Percentiles rank a stretch among this genome's conserved stretches.
Conservation (phyloP, 768 basidiomycete genomes). For the Mycena haematopus region DNA sequence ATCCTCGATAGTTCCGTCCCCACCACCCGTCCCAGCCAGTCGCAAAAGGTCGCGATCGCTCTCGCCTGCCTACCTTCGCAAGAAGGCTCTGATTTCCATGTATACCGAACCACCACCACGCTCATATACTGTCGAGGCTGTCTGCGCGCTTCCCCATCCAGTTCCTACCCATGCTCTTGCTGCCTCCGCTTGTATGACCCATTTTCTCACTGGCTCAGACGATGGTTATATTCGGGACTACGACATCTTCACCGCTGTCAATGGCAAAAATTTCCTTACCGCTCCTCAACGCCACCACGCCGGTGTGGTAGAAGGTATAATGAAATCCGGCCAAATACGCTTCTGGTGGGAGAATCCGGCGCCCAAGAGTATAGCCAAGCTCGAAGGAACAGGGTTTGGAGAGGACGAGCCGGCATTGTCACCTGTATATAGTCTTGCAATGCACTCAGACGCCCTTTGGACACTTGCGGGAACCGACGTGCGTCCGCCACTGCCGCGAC, state of each 20-base stretch:
- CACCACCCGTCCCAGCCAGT: conserved; percentile 40
- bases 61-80: conserved; percentile 64
- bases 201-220: conserved; percentile 89
- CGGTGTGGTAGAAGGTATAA: conserved; percentile 89
- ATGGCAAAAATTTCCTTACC: conserved; percentile 85
- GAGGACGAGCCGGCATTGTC: conserved; percentile 61
- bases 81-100: conserved; percentile 44
- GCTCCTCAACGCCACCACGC: conserved; percentile 90
- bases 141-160: conserved; percentile 91
- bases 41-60: conserved; percentile 49
- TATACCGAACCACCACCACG: conserved; percentile 47
- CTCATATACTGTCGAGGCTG: conserved; percentile 86
- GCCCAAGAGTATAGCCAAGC: conserved; percentile 37
- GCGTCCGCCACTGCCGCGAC: conserved; percentile 38
- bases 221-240: conserved; percentile 95
- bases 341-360: conserved; percentile 91
- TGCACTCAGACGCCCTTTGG: conserved; percentile 96
- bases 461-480: conserved; percentile 88
- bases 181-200: conserved; percentile 84
- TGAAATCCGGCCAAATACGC: conserved; percentile 86
- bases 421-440: conserved; percentile 88
- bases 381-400: conserved; percentile 35
- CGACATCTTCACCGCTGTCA: conserved; percentile 88
- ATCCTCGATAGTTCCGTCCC: conserved; percentile 28
- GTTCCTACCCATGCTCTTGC: conserved; percentile 89